Base-by-base conservation (phyloP, 805 yeast species). In the Schwanniomyces yamadae region DNA sequence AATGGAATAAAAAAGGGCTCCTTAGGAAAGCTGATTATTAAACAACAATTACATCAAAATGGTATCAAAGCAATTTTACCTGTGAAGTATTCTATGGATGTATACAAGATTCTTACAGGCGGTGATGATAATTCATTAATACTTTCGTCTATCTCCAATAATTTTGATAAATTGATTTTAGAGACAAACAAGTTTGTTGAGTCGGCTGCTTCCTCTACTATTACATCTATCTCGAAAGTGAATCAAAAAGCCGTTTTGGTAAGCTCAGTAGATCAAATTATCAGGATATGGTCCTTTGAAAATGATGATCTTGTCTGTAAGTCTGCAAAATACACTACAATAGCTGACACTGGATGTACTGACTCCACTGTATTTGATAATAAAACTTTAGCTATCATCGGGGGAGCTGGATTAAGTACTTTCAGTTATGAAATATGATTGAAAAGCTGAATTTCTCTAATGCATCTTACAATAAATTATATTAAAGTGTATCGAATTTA, bases 41-140 rank as follows among this genome's bases (percentile, higher is more conserved):
- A 69, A 32, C 72, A 77, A 35, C 75, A 63, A 35, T 64, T 87
- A 9, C 99, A 93, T 51, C 96, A 90, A 56, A 87, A 91, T 24
- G 88, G 96, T 25, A 73, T 91, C 31, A 85, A 88, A 42, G 73
- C 83, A 1, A 52, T 85, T n/a, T 69, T 60, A 10, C 33, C 66
- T 2, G 33, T 57, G 9, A 37, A 27, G 3, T 6, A 27, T 27
- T 28, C 28, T 0, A 29, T 12, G 0, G 37, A 41, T 6, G 39
- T 62, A 2, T 52, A 59, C 15, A 44, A 31, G 4, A 56, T 85
- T 4, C 63, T 79, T 4, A 78, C 96, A 1, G 97, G 96, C 21
- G 98, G 99, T 36, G 99, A 93, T 54, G 99, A 93, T 51, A 90
- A 91, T 59, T 84, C 88, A 0, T 51, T 83, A 21, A 39, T 58